Evolutionary conservation across 768 basidiomycete species (phyloP), one percentile per base, ranked within the genome.

Genomic region (Trametes meyenii): DNA sequence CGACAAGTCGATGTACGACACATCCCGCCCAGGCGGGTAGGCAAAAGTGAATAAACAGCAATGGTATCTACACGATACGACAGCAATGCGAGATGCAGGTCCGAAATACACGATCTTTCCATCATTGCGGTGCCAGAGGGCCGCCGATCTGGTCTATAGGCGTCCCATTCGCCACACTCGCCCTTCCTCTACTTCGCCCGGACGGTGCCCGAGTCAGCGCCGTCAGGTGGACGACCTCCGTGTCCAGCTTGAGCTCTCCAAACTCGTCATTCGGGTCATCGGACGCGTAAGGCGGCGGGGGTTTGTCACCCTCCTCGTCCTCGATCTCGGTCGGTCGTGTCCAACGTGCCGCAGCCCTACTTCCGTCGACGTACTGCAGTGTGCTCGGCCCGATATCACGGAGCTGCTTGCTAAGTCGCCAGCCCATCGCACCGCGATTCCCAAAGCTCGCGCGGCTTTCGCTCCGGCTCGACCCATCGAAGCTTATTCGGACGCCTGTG

Each of bases 161-260:
- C 48, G 68, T 66, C 16, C 81, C 55, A 46, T 44, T 68, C 8
- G 53, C 82, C 77, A 40, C 69, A 69, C 61, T 79, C 72, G 40
- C 57, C 49, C 65, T 60, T 10, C 81, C 82, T 71, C 83, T 85
- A 61, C 79, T 82, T 61, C 85, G 74, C 49, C 72, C 75, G 7
- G 88, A 89, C 13, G 86, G 86, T 61, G 84, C 85, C 61, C 85
- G 80, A 13, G 90, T 90, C 50, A 91, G 78, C 7, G 86, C 87
- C 11, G 87, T 86, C 35, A 79, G 73, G 64, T 79, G 77, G 38
- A 78, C 77, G 60, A 77, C 70, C 40, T 43, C 49, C 23, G 68
- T 63, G 14, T 65, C 51, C 40, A 79, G 70, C 38, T 63, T 76
- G 59, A 78, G 60, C 26, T 75, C 70, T 7, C 55, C 67, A n/a